phyloP scores from a whole-genome alignment of 140 eudicot genomes.

The Erigeron philadelphicus region DNA sequence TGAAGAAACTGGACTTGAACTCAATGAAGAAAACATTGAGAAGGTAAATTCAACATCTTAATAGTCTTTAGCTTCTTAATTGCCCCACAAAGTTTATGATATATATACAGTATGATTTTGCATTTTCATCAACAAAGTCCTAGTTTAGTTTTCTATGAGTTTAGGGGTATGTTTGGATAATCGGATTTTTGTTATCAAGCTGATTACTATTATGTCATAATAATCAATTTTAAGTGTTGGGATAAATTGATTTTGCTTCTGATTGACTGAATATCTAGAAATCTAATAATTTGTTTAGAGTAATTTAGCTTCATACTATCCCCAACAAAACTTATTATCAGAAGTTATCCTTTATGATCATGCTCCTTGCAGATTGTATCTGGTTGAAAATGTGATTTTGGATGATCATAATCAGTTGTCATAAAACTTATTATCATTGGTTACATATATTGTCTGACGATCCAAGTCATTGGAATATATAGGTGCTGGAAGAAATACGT shows the following conservation, averaged over 20 bases:
- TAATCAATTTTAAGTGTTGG: background rate
- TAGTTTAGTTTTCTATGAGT: background rate
- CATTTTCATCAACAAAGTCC: background rate
- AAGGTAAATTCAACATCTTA: background rate
- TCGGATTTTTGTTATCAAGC: background rate
- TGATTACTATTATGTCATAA: too few relatives aligned
- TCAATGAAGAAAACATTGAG: conserved; percentile 37
- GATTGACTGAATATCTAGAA: background rate
- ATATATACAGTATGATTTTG: background rate
- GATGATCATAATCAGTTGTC: background rate
- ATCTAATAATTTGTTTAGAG: background rate
- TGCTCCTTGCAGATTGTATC: background rate
- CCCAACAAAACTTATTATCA: background rate
- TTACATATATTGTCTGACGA: background rate
- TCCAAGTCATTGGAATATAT: background rate
- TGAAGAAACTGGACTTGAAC: conserved; percentile 96
- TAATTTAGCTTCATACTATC: background rate
- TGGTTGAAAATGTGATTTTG: background rate
- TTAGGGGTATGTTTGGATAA: background rate
- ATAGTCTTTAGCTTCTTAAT: background rate
- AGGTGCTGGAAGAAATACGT: conserved; percentile 93
- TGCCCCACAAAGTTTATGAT: background rate
- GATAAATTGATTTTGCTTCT: background rate
- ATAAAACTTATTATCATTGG: background rate
- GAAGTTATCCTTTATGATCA: too few relatives aligned